phyloP scores from a whole-genome alignment of 164 flowering plant genomes.

The Nymphaea thermarum region DNA sequence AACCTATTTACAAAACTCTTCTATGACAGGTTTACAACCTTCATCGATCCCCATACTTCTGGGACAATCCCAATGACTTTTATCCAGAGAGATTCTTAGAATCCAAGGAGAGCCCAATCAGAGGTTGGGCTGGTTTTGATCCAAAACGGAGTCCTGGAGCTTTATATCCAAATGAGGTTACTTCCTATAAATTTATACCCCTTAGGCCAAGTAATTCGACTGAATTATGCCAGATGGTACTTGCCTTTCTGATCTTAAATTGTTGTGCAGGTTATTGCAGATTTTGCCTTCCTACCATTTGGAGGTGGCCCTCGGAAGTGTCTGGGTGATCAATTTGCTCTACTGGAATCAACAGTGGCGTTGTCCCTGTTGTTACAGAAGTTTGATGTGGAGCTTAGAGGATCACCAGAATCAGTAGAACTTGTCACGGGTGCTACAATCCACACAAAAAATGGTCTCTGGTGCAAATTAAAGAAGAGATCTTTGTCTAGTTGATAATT shows the following conservation, averaged over 20 bases:
- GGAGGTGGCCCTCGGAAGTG: conserved; percentile 98
- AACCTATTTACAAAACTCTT: not conserved
- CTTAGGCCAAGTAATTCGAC: not conserved
- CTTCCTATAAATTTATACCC: not conserved
- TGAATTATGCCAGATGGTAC: not conserved
- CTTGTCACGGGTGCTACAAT: conserved; percentile 94
- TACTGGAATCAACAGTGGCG: conserved; percentile 90
- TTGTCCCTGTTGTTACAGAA: conserved; percentile 75
- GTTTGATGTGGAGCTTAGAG: conserved; percentile 71
- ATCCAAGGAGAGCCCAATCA: conserved; percentile 32
- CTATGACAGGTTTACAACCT: conserved; percentile 73
- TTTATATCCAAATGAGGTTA: conserved; percentile 89
- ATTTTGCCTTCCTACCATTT: conserved; percentile 89
- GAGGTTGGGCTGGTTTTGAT: conserved; percentile 93
- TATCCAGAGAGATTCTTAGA: conserved; percentile 82
- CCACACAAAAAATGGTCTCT: conserved; percentile 82
- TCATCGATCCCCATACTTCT: conserved; percentile 86
- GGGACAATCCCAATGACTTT: conserved; percentile 80
- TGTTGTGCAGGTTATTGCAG: conserved; percentile 54
- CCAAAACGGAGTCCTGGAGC: conserved; percentile 93
- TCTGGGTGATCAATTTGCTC: conserved; percentile 95
- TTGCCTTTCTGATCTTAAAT: not conserved
- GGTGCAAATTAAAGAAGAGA: conserved; percentile 78
- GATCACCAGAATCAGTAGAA: conserved; percentile 72
- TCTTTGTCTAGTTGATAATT: conserved; percentile 2